phyloP scores from a whole-genome alignment of 257 asterid species.

The Paraleonurus japonicus region DNA sequence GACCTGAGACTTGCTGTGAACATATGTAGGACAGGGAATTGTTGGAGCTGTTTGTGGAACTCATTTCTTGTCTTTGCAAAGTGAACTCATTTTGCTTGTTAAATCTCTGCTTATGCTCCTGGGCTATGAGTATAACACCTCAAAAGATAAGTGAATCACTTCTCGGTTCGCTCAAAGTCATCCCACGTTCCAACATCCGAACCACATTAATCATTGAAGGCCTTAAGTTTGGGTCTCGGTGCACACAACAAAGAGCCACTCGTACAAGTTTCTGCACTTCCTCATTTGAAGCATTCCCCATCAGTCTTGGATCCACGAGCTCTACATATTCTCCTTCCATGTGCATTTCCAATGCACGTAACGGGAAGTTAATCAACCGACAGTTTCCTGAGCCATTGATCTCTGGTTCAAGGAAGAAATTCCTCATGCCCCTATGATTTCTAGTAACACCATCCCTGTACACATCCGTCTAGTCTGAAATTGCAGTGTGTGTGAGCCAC shows the following conservation, averaged over 20 bases:
- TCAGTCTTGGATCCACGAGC: conserved; percentile 17
- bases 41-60: conserved; percentile 27
- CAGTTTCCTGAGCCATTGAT: neutral
- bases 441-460: conserved; percentile 17
- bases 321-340: neutral
- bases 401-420: neutral
- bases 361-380: neutral
- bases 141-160: too few species aligned
- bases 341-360: conserved; percentile 15
- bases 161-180: conserved; percentile 17
- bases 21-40: conserved; percentile 44
- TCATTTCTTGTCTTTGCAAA: neutral
- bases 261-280: conserved; percentile 10
- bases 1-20: conserved; percentile 65
- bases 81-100: too few species aligned
- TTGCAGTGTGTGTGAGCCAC: neutral
- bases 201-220: conserved; percentile 55
- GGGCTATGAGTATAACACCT: too few species aligned
- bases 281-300: neutral
- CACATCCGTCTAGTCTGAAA: conserved; percentile 1
- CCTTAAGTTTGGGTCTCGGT: neutral
- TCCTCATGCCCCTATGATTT: conserved; percentile 3
- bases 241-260: neutral
- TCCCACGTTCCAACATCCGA: conserved; percentile 28
- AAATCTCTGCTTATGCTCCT: conserved; percentile 14